These are phyloP conservation scores for Curvularia lunata DNA, from an alignment of 2,329 filamentous ascomycete genomes.

Conservation along the genomic window DNA sequence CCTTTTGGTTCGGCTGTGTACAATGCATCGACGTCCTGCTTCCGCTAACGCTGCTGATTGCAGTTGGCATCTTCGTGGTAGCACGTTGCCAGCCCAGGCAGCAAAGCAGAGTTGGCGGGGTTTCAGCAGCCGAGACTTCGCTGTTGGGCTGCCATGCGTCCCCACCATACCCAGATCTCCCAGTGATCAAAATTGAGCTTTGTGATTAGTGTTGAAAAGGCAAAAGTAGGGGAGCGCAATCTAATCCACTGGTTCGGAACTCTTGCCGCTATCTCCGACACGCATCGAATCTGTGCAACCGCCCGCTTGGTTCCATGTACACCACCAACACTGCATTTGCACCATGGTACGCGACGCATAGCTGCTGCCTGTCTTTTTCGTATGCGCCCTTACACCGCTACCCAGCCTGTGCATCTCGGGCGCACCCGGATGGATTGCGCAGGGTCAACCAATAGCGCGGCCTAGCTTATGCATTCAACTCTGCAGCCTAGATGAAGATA, in stretches of 20 bases:
- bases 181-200: conserved; percentile 30
- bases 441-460: conserved; percentile 8
- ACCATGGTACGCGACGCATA: not conserved
- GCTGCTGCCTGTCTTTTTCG: not conserved
- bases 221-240: conserved; percentile 16
- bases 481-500: not conserved
- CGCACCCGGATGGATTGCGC: conserved; percentile 6
- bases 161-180: conserved; percentile 29
- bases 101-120: conserved; percentile 13
- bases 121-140: conserved; percentile 29
- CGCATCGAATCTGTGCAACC: conserved; percentile 7
- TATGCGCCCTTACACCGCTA: conserved; percentile 5
- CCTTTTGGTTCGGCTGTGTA: conserved; percentile 20
- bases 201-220: conserved; percentile 23
- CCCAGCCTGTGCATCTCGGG: conserved; percentile 8
- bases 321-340: conserved; percentile 7
- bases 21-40: conserved; percentile 21
- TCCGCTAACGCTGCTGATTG: conserved; percentile 23
- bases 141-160: conserved; percentile 24
- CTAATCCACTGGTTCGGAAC: conserved; percentile 15
- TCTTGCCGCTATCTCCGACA: conserved; percentile 15
- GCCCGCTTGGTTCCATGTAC: conserved; percentile 14
- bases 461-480: conserved; percentile 14
- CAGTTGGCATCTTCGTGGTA: conserved; percentile 17
- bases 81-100: conserved; percentile 18